These are phyloP conservation scores for Serendipita sp. DNA, from an alignment of 768 basidiomycete species.

Conservation along the genomic window DNA sequence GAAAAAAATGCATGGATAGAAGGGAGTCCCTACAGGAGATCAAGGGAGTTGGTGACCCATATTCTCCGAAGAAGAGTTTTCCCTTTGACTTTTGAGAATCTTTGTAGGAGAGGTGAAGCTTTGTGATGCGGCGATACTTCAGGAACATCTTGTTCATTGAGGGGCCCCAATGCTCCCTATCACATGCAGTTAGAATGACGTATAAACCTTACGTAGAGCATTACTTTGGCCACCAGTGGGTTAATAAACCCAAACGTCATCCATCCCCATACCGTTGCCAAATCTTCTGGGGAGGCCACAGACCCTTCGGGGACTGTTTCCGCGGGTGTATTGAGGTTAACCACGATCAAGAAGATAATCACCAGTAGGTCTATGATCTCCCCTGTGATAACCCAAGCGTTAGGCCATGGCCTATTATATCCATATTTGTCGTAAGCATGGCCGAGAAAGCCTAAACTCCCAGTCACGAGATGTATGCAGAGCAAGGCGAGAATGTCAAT, in stretches of 20 bases:
- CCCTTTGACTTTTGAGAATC: constrained; percentile 23
- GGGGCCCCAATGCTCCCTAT: constrained; percentile 26
- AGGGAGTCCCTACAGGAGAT: constrained; percentile 19
- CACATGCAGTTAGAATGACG: neutral
- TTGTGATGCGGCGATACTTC: constrained; percentile 48
- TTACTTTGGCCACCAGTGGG: constrained; percentile 20
- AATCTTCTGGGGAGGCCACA: constrained; percentile 56
- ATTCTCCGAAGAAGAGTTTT: constrained; percentile 28
- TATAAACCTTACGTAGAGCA: neutral
- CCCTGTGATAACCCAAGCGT: constrained; percentile 15
- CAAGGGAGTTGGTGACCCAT: constrained; percentile 30
- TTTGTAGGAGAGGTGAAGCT: constrained; percentile 45
- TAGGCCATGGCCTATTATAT: constrained; percentile 28
- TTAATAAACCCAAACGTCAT: constrained; percentile 55
- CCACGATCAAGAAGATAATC: constrained; percentile 25
- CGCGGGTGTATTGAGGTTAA: constrained; percentile 28
- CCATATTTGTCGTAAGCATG: constrained; percentile 34
- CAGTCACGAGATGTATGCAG: constrained; percentile 30
- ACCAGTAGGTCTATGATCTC: constrained; percentile 30
- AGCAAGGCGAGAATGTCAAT: constrained; percentile 51
- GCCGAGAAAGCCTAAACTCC: constrained; percentile 35
- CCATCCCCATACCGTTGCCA: constrained; percentile 57
- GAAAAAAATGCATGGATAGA: neutral
- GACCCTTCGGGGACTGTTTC: constrained; percentile 18
- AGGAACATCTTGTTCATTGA: constrained; percentile 62